Base-by-base conservation (phyloP, 352 stramenopile species). In the Phytophthora tentaculata region DNA sequence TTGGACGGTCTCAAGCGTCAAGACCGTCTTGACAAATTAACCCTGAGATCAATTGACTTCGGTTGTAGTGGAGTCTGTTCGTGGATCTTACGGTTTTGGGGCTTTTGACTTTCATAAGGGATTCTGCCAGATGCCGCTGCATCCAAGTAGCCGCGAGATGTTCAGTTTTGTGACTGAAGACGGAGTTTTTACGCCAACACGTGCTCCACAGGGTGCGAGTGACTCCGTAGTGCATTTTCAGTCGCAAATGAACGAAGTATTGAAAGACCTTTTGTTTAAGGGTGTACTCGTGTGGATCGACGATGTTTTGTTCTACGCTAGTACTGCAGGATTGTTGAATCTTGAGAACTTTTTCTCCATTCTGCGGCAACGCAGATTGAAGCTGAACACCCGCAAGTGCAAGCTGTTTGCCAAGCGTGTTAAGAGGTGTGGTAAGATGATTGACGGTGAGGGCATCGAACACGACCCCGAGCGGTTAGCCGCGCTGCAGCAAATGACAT, bases 371-470 rank as follows among this genome's bases (percentile, higher is more conserved):
- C 28, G 37, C n/a, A 59, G 35, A 10, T 17, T 64, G 29, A 69
- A 64, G n/a, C 22, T 58, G 12, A 64, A 70, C 32, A 47, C 62
- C 2, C 32, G 50, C n/a, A 70, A 70, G 32, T 60, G 54, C 37
- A 70, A 58, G 14, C 53, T 60, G 0, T 70, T 70, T 51, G 62
- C 35, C 1, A 19, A 35, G 5, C 45, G 62, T 19, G 62, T 70
- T 1, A 70, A 60, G n/a, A 64, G 54, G 54, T 60, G 62, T 12
- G 54, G 47, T 4, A 70, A 69, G 20, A 1, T 56, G 16, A 51
- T 71, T 16, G 56, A 58, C 32, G 56, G 64, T 22, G 56, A 67
- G 9, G 64, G 57, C 16, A 26, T 57, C 1, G 44, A 54, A 1
- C 49, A 67, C 14, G 64, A 58, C 17, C 51, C 50, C 5, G 22